Percentiles rank a stretch among this genome's conserved stretches.
phyloP scores from a whole-genome alignment of 768 basidiomycete genomes.

The Guyanaporus albipodus region DNA sequence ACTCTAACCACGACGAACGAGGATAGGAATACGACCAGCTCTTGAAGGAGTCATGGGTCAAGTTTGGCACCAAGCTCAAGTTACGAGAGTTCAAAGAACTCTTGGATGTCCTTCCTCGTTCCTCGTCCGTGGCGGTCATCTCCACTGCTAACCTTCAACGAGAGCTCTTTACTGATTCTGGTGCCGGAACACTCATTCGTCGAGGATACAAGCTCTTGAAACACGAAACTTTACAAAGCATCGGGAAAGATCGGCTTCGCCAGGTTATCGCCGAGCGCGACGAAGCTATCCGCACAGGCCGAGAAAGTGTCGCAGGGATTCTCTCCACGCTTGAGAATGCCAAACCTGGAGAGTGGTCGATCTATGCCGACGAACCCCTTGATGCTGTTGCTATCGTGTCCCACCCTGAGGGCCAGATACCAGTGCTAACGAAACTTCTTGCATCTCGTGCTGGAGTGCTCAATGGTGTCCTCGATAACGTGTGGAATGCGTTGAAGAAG shows the following conservation, averaged over 20 bases:
- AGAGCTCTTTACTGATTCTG: constrained; percentile 97
- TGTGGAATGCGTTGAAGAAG: constrained; percentile 94
- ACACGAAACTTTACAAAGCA: constrained; percentile 70
- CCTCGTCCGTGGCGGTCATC: constrained; percentile 98
- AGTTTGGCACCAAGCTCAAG: constrained; percentile 98
- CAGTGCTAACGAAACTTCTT: constrained; percentile 91
- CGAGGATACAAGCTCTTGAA: constrained; percentile 98
- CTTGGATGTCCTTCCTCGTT: constrained; percentile 94
- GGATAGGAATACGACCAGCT: constrained; percentile 98
- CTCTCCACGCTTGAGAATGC: constrained; percentile 56
- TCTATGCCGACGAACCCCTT: constrained; percentile 98
- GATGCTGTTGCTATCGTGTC: constrained; percentile 94
- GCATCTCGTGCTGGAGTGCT: constrained; percentile 84
- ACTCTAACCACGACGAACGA: constrained; percentile 34
- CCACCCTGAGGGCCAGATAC: constrained; percentile 82
- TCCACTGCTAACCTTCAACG: constrained; percentile 89
- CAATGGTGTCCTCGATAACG: constrained; percentile 95
- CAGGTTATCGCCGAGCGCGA: constrained; percentile 95
- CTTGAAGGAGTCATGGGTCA: constrained; percentile 99
- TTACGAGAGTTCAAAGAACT: constrained; percentile 99
- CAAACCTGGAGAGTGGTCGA: constrained; percentile 80
- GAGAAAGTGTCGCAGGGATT: constrained; percentile 82
- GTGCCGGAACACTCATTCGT: constrained; percentile 96
- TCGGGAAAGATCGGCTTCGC: constrained; percentile 92
- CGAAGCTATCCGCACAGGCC: constrained; percentile 81